These are phyloP conservation scores for Diversispora eburnea DNA, from an alignment of 192 early-diverging fungal genomes.

Conservation along the genomic window DNA sequence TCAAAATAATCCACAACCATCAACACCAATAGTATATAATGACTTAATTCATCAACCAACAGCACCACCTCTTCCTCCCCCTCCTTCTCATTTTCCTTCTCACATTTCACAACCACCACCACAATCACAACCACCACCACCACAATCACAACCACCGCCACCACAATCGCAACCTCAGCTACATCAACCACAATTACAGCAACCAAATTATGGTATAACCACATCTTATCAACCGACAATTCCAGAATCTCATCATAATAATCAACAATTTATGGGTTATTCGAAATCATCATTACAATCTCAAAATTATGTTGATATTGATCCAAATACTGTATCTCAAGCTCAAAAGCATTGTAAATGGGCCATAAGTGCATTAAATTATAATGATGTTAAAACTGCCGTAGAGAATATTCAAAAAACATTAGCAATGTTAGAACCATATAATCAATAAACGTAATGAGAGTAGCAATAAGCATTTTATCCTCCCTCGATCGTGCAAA, in stretches of 20 bases:
- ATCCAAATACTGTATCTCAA: conserved; percentile 50
- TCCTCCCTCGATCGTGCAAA: no score
- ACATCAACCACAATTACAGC: conserved; percentile 25
- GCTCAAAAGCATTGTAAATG: conserved; percentile 89
- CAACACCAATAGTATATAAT: background rate
- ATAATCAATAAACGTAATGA: background rate
- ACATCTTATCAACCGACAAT: conserved; percentile 29
- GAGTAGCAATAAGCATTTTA: no score
- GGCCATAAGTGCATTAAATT: conserved; percentile 91
- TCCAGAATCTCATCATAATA: conserved; percentile 2
- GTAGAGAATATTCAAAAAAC: conserved; percentile 73
- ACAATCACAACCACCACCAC: conserved; percentile 4
- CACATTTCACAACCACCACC: conserved; percentile 15
- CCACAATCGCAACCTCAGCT: background rate
- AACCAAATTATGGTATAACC: conserved; percentile 32
- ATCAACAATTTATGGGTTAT: background rate
- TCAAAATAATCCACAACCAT: background rate
- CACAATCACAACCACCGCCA: conserved; percentile 33
- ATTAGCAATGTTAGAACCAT: conserved; percentile 38
- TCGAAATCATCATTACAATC: background rate
- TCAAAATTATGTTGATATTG: conserved; percentile 35
- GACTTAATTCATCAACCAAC: conserved; percentile 12
- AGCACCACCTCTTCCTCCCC: background rate
- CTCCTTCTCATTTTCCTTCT: background rate
- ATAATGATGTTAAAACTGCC: conserved; percentile 88